These are phyloP conservation scores for Ligustrum vulgare DNA, from an alignment of 257 asterid genomes.

Conservation along the genomic window DNA sequence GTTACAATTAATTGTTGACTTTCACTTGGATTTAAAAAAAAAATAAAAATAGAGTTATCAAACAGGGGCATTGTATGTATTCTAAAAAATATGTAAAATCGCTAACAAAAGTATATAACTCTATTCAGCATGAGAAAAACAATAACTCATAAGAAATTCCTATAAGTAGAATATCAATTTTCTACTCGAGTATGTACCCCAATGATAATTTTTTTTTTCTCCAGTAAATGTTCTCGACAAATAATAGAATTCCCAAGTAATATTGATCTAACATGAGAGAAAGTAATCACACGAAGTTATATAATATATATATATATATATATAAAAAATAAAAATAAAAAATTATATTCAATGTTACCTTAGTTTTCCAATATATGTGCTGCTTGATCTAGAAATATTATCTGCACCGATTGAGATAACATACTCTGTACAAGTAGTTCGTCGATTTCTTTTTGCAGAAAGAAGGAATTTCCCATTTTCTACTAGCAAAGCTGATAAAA, in stretches of 20 bases:
- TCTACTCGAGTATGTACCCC: not conserved
- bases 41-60: too few species aligned
- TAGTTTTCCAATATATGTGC: conserved; percentile 52
- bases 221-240: not conserved
- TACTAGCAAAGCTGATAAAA: conserved; percentile 44
- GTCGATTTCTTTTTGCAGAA: conserved; percentile 55
- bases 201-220: not conserved
- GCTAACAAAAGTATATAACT: not conserved
- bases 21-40: too few species aligned
- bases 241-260: not conserved
- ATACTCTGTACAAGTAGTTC: conserved; percentile 64
- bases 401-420: conserved; percentile 60
- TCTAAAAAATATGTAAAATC: not conserved
- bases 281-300: not conserved
- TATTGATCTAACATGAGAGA: not conserved
- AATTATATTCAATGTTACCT: conserved; percentile 28
- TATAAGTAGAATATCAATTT: not conserved
- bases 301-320: too few species aligned
- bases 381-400: conserved; percentile 52
- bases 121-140: not conserved
- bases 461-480: conserved; percentile 64
- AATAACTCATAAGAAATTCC: not conserved
- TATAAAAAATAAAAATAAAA: too few species aligned
- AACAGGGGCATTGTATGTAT: too few species aligned
- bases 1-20: too few species aligned